A percentile compares a stretch with the other conserved stretches of the same genome.
Evolutionary conservation across 306 rosid genomes (phyloP).

Genomic region (Ormosia semicastrata): DNA sequence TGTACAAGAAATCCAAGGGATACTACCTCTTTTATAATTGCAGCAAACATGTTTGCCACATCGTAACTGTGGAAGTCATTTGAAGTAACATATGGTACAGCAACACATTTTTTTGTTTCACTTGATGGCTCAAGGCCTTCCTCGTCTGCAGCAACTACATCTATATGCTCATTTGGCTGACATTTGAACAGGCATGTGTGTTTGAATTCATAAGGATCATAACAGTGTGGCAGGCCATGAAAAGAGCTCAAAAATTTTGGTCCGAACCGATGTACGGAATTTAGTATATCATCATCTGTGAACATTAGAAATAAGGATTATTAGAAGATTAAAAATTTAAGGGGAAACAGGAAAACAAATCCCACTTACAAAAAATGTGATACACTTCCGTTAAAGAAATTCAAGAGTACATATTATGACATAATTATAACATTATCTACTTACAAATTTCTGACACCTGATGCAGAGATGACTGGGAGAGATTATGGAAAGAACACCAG

Average conservation of each 20-base stretch:
- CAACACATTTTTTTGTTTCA: conserved; percentile 54
- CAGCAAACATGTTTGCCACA: conserved; percentile 57
- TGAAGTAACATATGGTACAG: conserved; percentile 67
- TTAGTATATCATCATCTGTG: conserved; percentile 72
- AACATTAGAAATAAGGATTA: background rate
- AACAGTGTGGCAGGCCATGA: conserved; percentile 47
- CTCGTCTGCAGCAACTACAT: conserved; percentile 39
- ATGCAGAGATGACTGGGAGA: conserved; percentile 67
- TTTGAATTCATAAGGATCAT: conserved; percentile 51
- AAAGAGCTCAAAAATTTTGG: conserved; percentile 64
- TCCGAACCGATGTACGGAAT: conserved; percentile 69
- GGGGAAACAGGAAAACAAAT: background rate
- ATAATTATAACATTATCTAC: conserved; percentile 27
- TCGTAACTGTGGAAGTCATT: conserved; percentile 36
- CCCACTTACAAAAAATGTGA: background rate
- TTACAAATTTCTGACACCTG: conserved; percentile 72
- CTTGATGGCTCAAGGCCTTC: conserved; percentile 40
- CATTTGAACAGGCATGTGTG: conserved; percentile 54
- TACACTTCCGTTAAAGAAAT: background rate
- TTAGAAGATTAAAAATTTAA: background rate
- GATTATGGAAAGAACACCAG: conserved; percentile 76
- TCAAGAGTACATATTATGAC: background rate
- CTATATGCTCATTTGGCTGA: conserved; percentile 41
- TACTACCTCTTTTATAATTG: conserved; percentile 69
- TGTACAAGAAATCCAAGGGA: conserved; percentile 24